Evolutionary conservation across 2,329 filamentous ascomycete genomes (phyloP).

Genomic region (Mycosphaerella sp.): DNA sequence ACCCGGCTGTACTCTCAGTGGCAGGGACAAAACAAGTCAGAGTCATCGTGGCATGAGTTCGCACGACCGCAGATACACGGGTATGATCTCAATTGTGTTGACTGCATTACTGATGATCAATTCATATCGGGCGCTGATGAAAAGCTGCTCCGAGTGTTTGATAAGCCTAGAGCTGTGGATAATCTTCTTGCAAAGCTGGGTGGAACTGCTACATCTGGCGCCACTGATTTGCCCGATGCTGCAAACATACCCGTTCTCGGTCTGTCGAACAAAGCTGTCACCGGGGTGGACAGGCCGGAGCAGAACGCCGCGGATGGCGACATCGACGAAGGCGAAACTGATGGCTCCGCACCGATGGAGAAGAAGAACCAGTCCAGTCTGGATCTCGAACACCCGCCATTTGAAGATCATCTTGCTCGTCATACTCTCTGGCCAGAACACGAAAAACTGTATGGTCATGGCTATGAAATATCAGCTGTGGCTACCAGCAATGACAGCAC

Average conservation of each 20-base stretch:
- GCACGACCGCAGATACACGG: slow-evolving; percentile 94
- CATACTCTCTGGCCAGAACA: slow-evolving; percentile 93
- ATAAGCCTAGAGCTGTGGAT: slow-evolving; percentile 78
- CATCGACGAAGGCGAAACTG: slow-evolving; percentile 48
- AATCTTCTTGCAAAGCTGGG: slow-evolving; percentile 44
- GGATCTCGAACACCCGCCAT: slow-evolving; percentile 65
- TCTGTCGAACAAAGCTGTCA: slow-evolving; percentile 87
- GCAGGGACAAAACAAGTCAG: slow-evolving; percentile 44
- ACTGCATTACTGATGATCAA: slow-evolving; percentile 62
- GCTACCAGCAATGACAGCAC: slow-evolving; percentile 68
- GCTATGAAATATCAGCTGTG: slow-evolving; percentile 89
- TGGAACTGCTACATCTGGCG: slow-evolving; percentile 16
- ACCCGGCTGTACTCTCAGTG: slow-evolving; percentile 80
- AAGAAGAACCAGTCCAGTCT: slow-evolving; percentile 57
- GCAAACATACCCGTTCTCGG: slow-evolving; percentile 94
- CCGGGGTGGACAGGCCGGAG: slow-evolving; percentile 42
- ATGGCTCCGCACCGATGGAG: slow-evolving; percentile 52
- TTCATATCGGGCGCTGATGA: slow-evolving; percentile 96
- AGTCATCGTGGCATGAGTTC: slow-evolving; percentile 84
- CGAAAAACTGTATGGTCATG: slow-evolving; percentile 96
- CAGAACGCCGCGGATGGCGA: slow-evolving; percentile 22
- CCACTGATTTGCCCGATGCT: slow-evolving; percentile 61
- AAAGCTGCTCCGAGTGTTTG: slow-evolving; percentile 94
- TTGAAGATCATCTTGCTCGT: slow-evolving; percentile 82
- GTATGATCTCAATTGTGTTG: slow-evolving; percentile 94